These are phyloP conservation scores for Tranzscheliella williamsii DNA, from an alignment of 1,284 basidiomycete genomes.

Conservation along the genomic window DNA sequence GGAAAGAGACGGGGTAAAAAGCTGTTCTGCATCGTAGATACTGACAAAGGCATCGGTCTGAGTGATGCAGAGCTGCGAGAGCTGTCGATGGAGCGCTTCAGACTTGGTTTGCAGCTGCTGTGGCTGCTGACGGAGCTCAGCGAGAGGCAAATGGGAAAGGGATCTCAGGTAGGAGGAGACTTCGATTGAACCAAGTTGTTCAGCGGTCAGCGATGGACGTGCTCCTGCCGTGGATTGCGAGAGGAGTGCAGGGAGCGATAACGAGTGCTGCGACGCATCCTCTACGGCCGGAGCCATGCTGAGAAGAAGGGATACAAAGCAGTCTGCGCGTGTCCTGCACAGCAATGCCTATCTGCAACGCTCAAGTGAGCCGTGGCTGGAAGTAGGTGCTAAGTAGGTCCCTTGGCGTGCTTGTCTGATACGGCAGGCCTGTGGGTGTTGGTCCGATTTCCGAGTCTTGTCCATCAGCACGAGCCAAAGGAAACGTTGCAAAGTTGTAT, in stretches of 20 bases:
- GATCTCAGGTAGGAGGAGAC: constrained; percentile 29
- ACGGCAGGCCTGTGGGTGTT: background rate
- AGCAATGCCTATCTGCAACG: too few relatives aligned
- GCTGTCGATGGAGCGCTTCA: constrained; percentile 25
- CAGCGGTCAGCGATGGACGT: background rate
- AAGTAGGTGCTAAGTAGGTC: too few relatives aligned
- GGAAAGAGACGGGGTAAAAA: constrained; percentile 20
- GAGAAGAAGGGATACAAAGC: too few relatives aligned
- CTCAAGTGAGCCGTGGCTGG: too few relatives aligned
- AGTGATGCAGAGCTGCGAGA: constrained; percentile 40
- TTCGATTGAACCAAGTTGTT: background rate
- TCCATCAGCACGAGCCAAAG: too few relatives aligned
- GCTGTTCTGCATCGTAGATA: constrained; percentile 33
- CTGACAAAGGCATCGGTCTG: constrained; percentile 38
- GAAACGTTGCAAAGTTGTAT: too few relatives aligned
- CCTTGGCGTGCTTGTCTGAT: too few relatives aligned
- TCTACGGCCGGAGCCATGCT: too few relatives aligned
- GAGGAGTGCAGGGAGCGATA: background rate
- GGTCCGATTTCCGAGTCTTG: background rate
- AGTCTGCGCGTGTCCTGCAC: too few relatives aligned
- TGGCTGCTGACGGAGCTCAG: constrained; percentile 28
- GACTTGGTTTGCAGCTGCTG: constrained; percentile 25
- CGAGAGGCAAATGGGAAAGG: constrained; percentile 29
- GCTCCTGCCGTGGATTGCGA: background rate
- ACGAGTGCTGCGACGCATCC: too few relatives aligned